Percentiles rank a stretch among this genome's conserved stretches.
phyloP scores from a whole-genome alignment of 768 basidiomycete species.

The Trametes elegans region DNA sequence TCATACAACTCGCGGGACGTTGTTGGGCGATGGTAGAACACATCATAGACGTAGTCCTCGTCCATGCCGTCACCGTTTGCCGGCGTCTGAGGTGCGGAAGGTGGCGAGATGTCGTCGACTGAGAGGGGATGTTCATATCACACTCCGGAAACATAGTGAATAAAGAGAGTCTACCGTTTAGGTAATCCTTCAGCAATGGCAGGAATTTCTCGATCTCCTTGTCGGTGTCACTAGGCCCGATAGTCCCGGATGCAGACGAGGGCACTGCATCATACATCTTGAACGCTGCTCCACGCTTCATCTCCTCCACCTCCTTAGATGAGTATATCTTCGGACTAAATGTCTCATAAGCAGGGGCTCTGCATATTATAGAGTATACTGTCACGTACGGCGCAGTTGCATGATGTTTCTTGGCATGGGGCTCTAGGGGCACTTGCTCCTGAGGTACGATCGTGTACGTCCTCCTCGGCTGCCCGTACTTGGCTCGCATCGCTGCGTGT shows the following conservation, averaged over 20 bases:
- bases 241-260: constrained; percentile 12
- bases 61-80: constrained; percentile 17
- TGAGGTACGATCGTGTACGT: constrained; percentile 26
- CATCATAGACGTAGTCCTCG: constrained; percentile 80
- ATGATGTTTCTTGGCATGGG: background rate
- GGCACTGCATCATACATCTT: constrained; percentile 74
- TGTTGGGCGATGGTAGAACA: constrained; percentile 72
- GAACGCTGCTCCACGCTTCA: constrained; percentile 39
- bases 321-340: constrained; percentile 56
- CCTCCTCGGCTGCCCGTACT: constrained; percentile 10
- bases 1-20: constrained; percentile 57
- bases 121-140: too few species aligned
- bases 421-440: constrained; percentile 3
- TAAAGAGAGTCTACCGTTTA: constrained; percentile 41
- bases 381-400: constrained; percentile 28
- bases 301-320: constrained; percentile 42
- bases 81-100: background rate
- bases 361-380: background rate
- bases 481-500: background rate
- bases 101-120: constrained; percentile 34
- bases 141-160: background rate
- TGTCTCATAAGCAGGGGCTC: too few species aligned
- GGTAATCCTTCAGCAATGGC: constrained; percentile 75
- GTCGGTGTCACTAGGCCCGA: constrained; percentile 33
- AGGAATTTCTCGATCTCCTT: constrained; percentile 75